Evolutionary conservation across 805 yeast genomes (phyloP).

Genomic region (Naumovozyma castellii): DNA sequence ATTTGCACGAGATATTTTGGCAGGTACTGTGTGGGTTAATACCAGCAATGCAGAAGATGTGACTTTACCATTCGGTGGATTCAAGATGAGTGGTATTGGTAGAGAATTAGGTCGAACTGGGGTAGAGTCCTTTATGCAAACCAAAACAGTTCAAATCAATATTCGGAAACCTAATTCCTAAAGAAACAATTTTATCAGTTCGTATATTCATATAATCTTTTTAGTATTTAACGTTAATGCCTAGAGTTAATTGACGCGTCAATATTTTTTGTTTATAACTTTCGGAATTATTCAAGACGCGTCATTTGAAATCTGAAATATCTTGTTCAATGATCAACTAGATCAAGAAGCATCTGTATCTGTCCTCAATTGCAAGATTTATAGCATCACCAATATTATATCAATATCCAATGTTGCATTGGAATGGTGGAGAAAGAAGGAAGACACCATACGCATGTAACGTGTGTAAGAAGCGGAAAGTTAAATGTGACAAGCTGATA

Average conservation of each 20-base stretch:
- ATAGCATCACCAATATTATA: too few relatives aligned
- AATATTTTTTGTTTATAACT: neutral
- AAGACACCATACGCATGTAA: constrained; percentile 9
- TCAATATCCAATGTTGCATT: neutral
- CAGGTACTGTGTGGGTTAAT: constrained; percentile 66
- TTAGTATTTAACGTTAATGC: too few relatives aligned
- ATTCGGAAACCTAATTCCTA: constrained; percentile 1
- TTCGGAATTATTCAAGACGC: neutral
- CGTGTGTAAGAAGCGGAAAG: constrained; percentile 23
- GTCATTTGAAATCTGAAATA: too few relatives aligned
- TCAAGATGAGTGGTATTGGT: constrained; percentile 71
- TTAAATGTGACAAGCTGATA: constrained; percentile 27
- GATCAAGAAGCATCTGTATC: too few relatives aligned
- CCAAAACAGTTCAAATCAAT: constrained; percentile 59
- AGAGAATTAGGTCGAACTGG: constrained; percentile 75
- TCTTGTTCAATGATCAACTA: too few relatives aligned
- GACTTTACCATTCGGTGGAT: constrained; percentile 74
- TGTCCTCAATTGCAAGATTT: too few relatives aligned
- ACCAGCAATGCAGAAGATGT: constrained; percentile 55
- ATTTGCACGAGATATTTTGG: constrained; percentile 50
- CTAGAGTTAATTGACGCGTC: too few relatives aligned
- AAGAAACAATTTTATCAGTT: neutral
- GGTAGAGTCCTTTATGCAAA: constrained; percentile 58
- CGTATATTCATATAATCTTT: too few relatives aligned
- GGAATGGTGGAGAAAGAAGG: neutral